These are phyloP conservation scores for Soucietia sequanensis DNA, from an alignment of 805 yeast species.

Conservation along the genomic window DNA sequence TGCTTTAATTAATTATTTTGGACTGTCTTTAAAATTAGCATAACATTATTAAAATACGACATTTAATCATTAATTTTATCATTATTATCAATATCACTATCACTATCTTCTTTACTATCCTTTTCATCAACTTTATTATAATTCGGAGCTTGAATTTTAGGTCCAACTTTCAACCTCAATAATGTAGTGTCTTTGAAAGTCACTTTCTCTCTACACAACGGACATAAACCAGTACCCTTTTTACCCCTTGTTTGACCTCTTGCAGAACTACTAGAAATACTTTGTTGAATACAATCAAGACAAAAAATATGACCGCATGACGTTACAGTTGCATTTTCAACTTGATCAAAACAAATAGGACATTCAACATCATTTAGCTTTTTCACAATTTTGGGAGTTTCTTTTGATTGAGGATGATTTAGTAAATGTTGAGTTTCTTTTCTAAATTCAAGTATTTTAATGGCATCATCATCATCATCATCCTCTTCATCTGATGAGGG, in stretches of 20 bases:
- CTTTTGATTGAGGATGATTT: constrained; percentile 20
- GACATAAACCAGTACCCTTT: constrained; percentile 42
- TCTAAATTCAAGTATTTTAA: constrained; percentile 37
- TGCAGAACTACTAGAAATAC: constrained; percentile 39
- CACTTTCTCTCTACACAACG: constrained; percentile 40
- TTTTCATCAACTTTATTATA: background rate
- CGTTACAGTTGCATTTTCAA: constrained; percentile 39
- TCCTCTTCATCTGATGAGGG: constrained; percentile 23
- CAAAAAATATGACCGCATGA: constrained; percentile 46
- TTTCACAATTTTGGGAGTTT: constrained; percentile 23
- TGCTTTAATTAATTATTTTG: too few species aligned
- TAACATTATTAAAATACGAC: too few species aligned
- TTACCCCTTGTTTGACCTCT: constrained; percentile 40
- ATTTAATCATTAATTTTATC: too few species aligned
- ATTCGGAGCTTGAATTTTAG: background rate
- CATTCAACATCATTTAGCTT: constrained; percentile 37
- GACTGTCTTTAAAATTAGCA: too few species aligned
- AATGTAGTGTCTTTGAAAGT: constrained; percentile 35
- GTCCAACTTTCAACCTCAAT: constrained; percentile 17
- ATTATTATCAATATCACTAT: background rate
- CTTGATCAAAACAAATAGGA: constrained; percentile 45
- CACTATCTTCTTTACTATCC: background rate
- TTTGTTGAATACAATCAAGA: constrained; percentile 40
- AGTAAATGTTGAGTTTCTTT: constrained; percentile 34
- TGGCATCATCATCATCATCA: constrained; percentile 32